phyloP scores from a whole-genome alignment of 257 asterid species.

The Solanum dulcamara region DNA sequence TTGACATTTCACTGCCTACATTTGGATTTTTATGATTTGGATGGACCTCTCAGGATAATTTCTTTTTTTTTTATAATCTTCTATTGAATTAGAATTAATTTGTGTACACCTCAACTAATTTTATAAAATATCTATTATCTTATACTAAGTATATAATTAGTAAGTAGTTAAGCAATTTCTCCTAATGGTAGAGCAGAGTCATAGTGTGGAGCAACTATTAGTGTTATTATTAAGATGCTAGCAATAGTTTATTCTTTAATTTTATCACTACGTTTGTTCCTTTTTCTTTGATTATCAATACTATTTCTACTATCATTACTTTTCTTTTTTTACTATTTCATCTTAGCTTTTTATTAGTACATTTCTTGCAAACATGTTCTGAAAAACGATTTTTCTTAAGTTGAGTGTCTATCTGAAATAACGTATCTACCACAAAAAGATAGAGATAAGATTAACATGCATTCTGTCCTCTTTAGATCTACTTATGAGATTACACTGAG shows the following conservation, averaged over 20 bases:
- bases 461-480: rapidly evolving
- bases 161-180: neutral
- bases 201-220: neutral
- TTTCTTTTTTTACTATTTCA: too few species aligned
- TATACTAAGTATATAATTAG: neutral
- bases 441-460: rapidly evolving
- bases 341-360: neutral
- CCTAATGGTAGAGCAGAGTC: neutral
- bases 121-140: neutral
- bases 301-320: neutral
- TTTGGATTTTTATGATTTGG: neutral
- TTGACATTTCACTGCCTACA: neutral
- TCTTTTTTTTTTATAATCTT: neutral
- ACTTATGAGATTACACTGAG: rapidly evolving
- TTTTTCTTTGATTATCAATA: too few species aligned
- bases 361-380: neutral
- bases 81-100: neutral
- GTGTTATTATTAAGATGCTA: neutral
- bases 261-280: neutral
- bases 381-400: too few species aligned
- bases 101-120: neutral
- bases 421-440: neutral
- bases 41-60: neutral
- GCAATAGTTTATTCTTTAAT: too few species aligned
- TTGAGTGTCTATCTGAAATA: neutral